Conservation (phyloP, 306 rosid species). For the Sophora flavescens region DNA sequence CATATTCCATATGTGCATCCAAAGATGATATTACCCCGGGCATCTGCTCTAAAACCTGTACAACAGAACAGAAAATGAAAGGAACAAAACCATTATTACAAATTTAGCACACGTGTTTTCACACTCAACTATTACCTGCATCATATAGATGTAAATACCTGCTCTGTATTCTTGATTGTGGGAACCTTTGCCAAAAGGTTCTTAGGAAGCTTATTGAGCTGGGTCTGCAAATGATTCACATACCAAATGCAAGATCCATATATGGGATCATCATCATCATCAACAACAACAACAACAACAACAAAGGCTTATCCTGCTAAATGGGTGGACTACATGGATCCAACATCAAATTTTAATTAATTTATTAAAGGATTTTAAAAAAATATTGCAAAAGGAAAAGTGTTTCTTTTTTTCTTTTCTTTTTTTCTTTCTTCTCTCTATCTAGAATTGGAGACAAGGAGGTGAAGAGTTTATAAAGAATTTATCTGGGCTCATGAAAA, state of each 20-base stretch:
- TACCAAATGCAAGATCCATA: background rate
- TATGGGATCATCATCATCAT: too few relatives aligned
- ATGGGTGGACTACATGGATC: background rate
- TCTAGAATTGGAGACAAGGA: background rate
- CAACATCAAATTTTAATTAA: constrained; percentile 12
- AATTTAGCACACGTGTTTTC: constrained; percentile 6
- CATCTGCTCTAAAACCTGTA: constrained; percentile 88
- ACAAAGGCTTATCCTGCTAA: background rate
- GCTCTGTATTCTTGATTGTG: constrained; percentile 78
- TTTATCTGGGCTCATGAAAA: too few relatives aligned
- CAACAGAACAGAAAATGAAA: constrained; percentile 46
- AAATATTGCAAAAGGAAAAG: background rate
- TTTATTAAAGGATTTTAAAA: background rate
- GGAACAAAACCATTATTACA: constrained; percentile 4
- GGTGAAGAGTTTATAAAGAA: too few relatives aligned
- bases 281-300: constrained; percentile 38
- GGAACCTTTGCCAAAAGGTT: constrained; percentile 74
- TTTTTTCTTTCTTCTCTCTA: background rate
- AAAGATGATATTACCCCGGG: constrained; percentile 83
- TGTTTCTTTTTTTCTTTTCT: background rate
- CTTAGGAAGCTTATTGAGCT: constrained; percentile 82
- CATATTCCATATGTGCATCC: constrained; percentile 86
- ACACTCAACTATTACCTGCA: constrained; percentile 11
- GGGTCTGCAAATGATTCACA: constrained; percentile 58
- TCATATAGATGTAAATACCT: constrained; percentile 54